phyloP scores from a whole-genome alignment of 148 eudicot genomes.

The Amaranthus palmeri region DNA sequence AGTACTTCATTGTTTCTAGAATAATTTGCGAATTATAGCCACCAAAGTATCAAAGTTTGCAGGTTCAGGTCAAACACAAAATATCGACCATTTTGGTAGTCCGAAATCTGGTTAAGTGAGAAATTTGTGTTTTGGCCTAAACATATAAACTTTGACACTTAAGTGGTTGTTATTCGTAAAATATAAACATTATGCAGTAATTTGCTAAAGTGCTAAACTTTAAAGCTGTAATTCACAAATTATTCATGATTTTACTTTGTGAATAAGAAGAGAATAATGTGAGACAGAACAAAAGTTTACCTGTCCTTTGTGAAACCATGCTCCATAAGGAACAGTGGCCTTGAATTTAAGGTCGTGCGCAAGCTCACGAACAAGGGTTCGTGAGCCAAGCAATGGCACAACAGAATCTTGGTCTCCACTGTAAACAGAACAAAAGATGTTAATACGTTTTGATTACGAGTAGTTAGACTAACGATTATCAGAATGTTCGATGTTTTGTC shows the following conservation, averaged over 20 bases:
- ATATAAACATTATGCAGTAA: no score
- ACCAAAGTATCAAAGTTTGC: not conserved
- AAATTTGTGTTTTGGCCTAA: no score
- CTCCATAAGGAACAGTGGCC: slow-evolving; percentile 77
- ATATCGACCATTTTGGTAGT: no score
- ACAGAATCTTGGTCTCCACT: slow-evolving; percentile 99
- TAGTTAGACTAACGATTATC: not conserved
- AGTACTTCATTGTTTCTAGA: no score
- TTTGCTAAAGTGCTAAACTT: no score
- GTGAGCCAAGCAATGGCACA: slow-evolving; percentile 83
- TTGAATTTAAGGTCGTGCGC: slow-evolving; percentile 63
- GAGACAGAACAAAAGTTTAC: slow-evolving; percentile 26
- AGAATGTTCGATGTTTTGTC: not conserved
- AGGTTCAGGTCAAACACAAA: not conserved
- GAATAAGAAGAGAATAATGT: not conserved
- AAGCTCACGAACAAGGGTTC: slow-evolving; percentile 85
- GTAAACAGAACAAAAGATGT: not conserved
- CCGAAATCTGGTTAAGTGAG: no score
- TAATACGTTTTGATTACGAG: not conserved
- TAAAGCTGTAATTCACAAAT: no score
- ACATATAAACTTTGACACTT: no score
- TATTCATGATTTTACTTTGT: no score
- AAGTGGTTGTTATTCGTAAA: no score
- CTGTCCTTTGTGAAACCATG: slow-evolving; percentile 94
- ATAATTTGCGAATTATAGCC: not conserved